phyloP scores from a whole-genome alignment of 192 early-diverging fungal genomes.

The Linnemannia schmuckeri region DNA sequence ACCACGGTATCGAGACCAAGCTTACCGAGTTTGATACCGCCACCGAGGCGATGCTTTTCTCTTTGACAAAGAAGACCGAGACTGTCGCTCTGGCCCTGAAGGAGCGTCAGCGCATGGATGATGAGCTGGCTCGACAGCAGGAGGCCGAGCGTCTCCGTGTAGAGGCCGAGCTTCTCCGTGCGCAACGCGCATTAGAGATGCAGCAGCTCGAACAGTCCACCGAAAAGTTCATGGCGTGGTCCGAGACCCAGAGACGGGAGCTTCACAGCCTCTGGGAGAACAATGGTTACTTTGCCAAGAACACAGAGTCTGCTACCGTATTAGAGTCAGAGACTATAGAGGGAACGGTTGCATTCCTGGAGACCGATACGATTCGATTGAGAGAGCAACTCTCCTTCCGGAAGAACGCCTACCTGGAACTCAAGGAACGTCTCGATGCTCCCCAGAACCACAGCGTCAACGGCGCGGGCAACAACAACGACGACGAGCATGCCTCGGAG shows the following conservation, averaged over 20 bases:
- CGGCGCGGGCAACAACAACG: not conserved
- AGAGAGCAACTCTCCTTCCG: conserved; percentile 6
- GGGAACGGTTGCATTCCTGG: conserved; percentile 5
- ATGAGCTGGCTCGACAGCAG: conserved; percentile 23
- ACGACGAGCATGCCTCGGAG: conserved; percentile 8
- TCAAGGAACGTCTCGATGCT: conserved; percentile 17
- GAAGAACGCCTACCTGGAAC: conserved; percentile 17
- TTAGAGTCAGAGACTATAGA: not conserved
- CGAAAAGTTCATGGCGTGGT: conserved; percentile 40
- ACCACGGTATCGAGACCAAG: conserved; percentile 21
- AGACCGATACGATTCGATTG: conserved; percentile 17
- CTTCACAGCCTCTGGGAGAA: conserved; percentile 33
- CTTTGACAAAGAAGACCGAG: conserved; percentile 17
- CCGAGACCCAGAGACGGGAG: conserved; percentile 14
- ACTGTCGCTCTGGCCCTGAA: conserved; percentile 22
- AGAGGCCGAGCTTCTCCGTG: conserved; percentile 24
- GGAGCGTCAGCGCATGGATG: conserved; percentile 34
- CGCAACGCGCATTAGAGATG: conserved; percentile 22
- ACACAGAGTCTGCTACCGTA: not conserved
- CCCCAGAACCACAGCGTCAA: not conserved
- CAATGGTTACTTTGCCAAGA: conserved; percentile 23
- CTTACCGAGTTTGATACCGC: conserved; percentile 29
- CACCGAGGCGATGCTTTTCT: conserved; percentile 9
- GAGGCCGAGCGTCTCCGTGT: conserved; percentile 2
- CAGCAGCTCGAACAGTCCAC: conserved; percentile 32